Evolutionary conservation across 2,329 filamentous ascomycete genomes (phyloP), one percentile per base, ranked within the genome.

Genomic region (Geosmithia morbida): DNA sequence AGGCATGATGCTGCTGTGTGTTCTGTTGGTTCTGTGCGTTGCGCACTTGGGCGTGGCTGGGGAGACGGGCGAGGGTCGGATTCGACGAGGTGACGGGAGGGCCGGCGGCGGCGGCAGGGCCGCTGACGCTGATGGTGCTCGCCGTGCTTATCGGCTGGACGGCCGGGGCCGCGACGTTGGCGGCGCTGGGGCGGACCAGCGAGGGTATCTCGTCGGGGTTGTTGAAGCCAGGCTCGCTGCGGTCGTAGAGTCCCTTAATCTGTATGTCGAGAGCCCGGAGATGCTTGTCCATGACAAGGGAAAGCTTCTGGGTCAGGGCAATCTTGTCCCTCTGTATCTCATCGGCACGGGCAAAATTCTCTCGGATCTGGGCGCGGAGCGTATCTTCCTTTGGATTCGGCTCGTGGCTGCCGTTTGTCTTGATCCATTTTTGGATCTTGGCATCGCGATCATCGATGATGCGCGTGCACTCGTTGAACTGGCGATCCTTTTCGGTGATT

Each of bases 391-490:
- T 85, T 0, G 85, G 83, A 56, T 90, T 87, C 30, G 73, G 70
- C 46, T 80, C 72, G 56, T 86, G 78, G 56, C 83, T 85, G 52
- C 84, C 83, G 54, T 90, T 83, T 17, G 75, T 67, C 56, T 85
- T 85, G 61, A 90, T 86, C 70, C 81, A 89, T 64, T 85, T 87
- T 59, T 94, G 86, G 41, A 92, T 79, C 57, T 81, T 81, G 47
- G 65, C 73, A 58, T 94, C 86, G 53, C 82, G 80, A 49, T 83
- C 79, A 41, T 79, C 75, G 57, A 89, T 86, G 52, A 76, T 73
- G 51, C 77, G 73, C 49, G 81, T 69, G 59, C 82, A 81, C 44
- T 86, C 80, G 57, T 77, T 70, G 54, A 86, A 83, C 53, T 79
- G 72, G 45, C 77, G 74, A 60, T 94, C 86, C 62, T 89, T 90